These are phyloP conservation scores for Solanum paucissectum DNA, from an alignment of 257 asterid genomes.

Conservation along the genomic window DNA sequence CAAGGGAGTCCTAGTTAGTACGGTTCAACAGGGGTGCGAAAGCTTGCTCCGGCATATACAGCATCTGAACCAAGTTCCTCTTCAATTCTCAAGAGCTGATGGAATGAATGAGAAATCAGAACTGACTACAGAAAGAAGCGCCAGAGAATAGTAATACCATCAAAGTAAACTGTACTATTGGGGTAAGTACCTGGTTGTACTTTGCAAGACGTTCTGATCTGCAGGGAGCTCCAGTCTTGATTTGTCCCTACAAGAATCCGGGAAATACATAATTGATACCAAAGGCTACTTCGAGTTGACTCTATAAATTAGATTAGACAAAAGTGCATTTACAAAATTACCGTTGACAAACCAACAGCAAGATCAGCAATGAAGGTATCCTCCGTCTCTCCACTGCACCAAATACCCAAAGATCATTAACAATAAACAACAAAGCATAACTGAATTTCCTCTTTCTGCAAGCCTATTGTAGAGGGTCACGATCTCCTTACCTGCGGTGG, in stretches of 20 bases:
- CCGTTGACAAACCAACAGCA: conserved; percentile 90
- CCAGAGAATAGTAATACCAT: not conserved
- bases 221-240: conserved; percentile 99
- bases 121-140: not conserved
- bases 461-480: not conserved
- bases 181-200: conserved; percentile 67
- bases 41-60: conserved; percentile 83
- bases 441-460: not conserved
- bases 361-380: conserved; percentile 99
- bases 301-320: not conserved
- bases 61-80: conserved; percentile 96
- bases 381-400: conserved; percentile 90
- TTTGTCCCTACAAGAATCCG: conserved; percentile 58
- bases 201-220: conserved; percentile 98
- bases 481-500: conserved; percentile 66
- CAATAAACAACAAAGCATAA: not conserved
- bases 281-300: not conserved
- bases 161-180: not conserved
- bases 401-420: not conserved
- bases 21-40: conserved; percentile 83
- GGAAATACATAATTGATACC: not conserved
- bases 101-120: not conserved
- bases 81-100: conserved; percentile 85
- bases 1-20: conserved; percentile 19
- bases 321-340: conserved; percentile 7